A percentile compares a stretch with the other conserved stretches of the same genome.
phyloP scores from a whole-genome alignment of 441 rosid genomes.

The Erodium moschatum region DNA sequence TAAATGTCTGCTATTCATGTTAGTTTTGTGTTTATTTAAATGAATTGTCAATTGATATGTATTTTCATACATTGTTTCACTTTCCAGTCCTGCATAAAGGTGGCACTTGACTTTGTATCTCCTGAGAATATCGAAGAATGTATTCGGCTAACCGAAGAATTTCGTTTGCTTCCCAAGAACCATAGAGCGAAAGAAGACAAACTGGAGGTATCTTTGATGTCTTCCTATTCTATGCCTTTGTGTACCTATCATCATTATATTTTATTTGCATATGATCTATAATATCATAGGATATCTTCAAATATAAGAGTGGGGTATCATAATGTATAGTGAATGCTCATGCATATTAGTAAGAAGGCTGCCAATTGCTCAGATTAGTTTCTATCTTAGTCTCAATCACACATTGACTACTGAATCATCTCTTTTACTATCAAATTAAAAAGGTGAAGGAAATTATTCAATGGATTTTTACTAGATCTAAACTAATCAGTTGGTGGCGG shows the following conservation, averaged over 20 bases:
- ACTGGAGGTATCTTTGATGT: constrained; percentile 48
- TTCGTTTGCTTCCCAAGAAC: constrained; percentile 68
- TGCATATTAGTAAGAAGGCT: constrained; percentile 9
- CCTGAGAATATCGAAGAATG: constrained; percentile 71
- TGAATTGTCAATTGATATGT: background rate
- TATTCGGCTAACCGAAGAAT: constrained; percentile 67
- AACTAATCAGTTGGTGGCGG: background rate
- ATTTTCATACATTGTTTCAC: constrained; percentile 8
- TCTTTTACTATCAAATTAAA: background rate
- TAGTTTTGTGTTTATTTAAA: background rate
- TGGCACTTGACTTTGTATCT: constrained; percentile 82
- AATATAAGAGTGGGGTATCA: background rate
- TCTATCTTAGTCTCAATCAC: background rate
- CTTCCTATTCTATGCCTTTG: background rate
- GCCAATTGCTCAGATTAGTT: background rate
- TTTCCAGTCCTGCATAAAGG: constrained; percentile 75
- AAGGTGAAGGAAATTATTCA: background rate
- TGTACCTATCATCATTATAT: background rate
- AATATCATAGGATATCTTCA: background rate
- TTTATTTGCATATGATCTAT: background rate
- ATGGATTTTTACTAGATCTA: constrained; percentile 1
- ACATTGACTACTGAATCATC: background rate
- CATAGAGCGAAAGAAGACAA: constrained; percentile 84
- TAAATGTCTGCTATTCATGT: too few species aligned
- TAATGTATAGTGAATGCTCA: background rate